phyloP scores from a whole-genome alignment of 2,329 filamentous ascomycete species.

The Phaeosphaeriaceae sp. region DNA sequence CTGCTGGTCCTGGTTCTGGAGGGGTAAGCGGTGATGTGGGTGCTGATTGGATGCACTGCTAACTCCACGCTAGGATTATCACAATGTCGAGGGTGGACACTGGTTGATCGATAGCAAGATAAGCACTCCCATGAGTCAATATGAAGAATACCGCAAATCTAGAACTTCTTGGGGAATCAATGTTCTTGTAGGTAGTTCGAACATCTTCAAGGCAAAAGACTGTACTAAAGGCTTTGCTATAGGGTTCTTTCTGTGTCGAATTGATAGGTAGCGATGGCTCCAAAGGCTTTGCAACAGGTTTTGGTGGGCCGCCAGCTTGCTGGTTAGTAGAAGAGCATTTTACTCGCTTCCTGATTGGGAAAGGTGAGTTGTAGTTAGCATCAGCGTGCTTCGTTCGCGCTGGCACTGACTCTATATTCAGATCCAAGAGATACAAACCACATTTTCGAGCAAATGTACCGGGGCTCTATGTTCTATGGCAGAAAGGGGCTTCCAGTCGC shows the following conservation, averaged over 20 bases:
- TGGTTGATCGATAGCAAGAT: constrained; percentile 94
- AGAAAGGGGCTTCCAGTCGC: constrained; percentile 89
- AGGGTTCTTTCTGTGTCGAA: constrained; percentile 74
- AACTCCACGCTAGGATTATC: constrained; percentile 68
- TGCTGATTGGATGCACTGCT: background rate
- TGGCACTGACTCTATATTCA: constrained; percentile 31
- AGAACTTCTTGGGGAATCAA: constrained; percentile 96
- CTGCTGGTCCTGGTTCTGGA: constrained; percentile 63
- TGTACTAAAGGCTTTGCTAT: too few relatives aligned
- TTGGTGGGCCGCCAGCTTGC: constrained; percentile 90
- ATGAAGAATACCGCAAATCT: constrained; percentile 85
- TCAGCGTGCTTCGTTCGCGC: background rate
- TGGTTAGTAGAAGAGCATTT: constrained; percentile 96
- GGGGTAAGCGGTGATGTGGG: constrained; percentile 5
- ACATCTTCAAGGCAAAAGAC: too few relatives aligned
- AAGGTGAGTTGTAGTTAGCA: constrained; percentile 54
- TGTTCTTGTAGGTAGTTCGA: constrained; percentile 73
- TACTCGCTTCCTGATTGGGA: constrained; percentile 85
- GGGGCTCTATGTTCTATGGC: constrained; percentile 94
- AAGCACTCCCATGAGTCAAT: constrained; percentile 88
- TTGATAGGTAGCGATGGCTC: constrained; percentile 88
- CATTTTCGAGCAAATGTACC: constrained; percentile 96
- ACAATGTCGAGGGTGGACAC: constrained; percentile 77
- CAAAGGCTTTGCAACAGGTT: constrained; percentile 92
- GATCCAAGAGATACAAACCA: constrained; percentile 91